Conservation (phyloP, 768 basidiomycete species). For the Aureoboletus auriporus region DNA sequence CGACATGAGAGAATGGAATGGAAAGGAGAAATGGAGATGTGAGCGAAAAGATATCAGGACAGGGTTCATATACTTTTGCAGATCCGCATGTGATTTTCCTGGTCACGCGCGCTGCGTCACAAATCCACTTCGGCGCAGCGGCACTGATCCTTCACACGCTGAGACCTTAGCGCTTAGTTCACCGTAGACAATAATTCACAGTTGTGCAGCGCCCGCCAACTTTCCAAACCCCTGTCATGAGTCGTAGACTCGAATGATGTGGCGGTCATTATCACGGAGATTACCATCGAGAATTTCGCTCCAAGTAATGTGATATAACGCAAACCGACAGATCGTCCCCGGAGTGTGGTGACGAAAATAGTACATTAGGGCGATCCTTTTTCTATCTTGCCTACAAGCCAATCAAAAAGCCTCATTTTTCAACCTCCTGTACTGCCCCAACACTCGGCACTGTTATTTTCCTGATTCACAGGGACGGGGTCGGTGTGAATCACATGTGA, state of each 20-base stretch:
- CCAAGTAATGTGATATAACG: slow-evolving; percentile 4
- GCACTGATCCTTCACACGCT: no score
- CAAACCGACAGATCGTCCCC: slow-evolving; percentile 7
- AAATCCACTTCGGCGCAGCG: no score
- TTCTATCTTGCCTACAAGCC: not conserved
- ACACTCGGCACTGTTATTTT: no score
- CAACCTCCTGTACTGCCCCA: no score
- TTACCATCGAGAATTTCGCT: not conserved
- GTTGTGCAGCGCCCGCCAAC: no score
- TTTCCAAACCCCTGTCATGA: slow-evolving; percentile 3
- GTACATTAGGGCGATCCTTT: not conserved
- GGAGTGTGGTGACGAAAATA: slow-evolving; percentile 3
- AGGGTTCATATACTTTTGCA: slow-evolving; percentile 25
- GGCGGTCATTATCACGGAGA: slow-evolving; percentile 6
- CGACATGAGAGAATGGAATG: slow-evolving; percentile 30
- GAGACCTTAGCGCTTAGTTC: no score
- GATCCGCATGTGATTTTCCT: slow-evolving; percentile 22
- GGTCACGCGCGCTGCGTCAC: no score
- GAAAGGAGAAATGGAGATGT: slow-evolving; percentile 5
- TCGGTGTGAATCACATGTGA: no score
- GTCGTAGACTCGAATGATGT: slow-evolving; percentile 1
- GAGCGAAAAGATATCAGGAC: slow-evolving; percentile 11
- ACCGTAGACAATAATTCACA: no score
- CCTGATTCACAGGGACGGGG: no score
- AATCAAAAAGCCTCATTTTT: no score